Evolutionary conservation across 257 asterid genomes (phyloP).

Genomic region (Solanum pennellii): DNA sequence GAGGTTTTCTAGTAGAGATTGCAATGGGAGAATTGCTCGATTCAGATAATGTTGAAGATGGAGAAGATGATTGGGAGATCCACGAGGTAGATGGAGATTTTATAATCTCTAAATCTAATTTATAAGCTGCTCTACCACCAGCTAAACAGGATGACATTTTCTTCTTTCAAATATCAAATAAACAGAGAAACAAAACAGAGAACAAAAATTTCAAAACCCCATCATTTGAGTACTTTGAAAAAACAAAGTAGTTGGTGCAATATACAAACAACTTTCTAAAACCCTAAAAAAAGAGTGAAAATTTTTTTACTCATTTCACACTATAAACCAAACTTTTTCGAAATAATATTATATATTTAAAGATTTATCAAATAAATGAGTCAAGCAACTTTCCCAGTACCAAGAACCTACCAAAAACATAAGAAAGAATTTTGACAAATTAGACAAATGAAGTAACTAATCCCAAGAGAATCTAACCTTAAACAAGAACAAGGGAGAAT

Average conservation of each 20-base stretch:
- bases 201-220: not conserved
- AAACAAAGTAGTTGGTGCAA: not conserved
- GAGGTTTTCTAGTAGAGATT: constrained; percentile 67
- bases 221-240: not conserved
- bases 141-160: constrained; percentile 65
- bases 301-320: not conserved
- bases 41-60: constrained; percentile 78
- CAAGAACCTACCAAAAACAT: not conserved
- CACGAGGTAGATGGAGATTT: constrained; percentile 71
- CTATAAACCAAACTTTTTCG: not conserved
- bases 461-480: not conserved
- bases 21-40: constrained; percentile 55
- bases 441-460: not conserved
- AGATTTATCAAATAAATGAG: not conserved
- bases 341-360: not conserved
- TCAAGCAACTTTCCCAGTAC: not conserved
- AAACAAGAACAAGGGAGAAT: not conserved
- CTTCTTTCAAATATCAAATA: too few relatives aligned
- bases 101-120: constrained; percentile 54
- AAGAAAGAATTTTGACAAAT: not conserved
- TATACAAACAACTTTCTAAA: constrained; percentile 30
- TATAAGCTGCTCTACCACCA: constrained; percentile 55
- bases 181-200: not conserved
- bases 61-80: constrained; percentile 68
- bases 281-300: constrained; percentile 12